Evolutionary conservation across 805 yeast genomes (phyloP).

Genomic region (Pichia thaimueangensis): DNA sequence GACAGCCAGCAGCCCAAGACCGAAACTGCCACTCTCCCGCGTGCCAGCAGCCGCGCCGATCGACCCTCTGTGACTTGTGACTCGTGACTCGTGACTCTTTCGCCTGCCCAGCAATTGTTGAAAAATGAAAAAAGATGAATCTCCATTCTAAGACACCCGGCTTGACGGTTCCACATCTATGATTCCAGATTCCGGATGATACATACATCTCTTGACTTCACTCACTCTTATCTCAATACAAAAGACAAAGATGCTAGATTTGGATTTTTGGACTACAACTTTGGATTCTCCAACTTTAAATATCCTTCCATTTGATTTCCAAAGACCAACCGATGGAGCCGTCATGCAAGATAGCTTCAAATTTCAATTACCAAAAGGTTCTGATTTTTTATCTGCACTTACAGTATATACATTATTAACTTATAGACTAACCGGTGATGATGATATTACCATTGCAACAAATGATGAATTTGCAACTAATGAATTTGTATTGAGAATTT

Average conservation of each 20-base stretch:
- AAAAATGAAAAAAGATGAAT: too few species aligned
- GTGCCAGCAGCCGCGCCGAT: not conserved
- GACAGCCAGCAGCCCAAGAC: not conserved
- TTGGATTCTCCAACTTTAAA: constrained; percentile 80
- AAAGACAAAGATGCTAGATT: constrained; percentile 1
- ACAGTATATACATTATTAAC: constrained; percentile 66
- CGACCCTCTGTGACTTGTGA: too few species aligned
- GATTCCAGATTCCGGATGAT: too few species aligned
- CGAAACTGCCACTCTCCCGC: not conserved
- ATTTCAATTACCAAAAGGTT: constrained; percentile 5
- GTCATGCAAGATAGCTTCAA: constrained; percentile 50
- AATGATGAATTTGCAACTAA: constrained; percentile 43
- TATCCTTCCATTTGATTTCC: constrained; percentile 81
- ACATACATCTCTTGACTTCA: too few species aligned
- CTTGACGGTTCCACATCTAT: too few species aligned
- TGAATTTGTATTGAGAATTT: constrained; percentile 57
- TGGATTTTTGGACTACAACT: constrained; percentile 55
- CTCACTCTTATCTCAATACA: not conserved
- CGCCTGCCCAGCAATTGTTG: too few species aligned
- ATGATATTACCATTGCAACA: constrained; percentile 84
- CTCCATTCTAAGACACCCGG: too few species aligned
- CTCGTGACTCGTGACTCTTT: too few species aligned
- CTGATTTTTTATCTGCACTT: constrained; percentile 46
- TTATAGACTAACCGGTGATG: constrained; percentile 86
- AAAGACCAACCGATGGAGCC: constrained; percentile 65